Conservation (phyloP, 129 eudicot genomes). For the Tagetes patula region DNA sequence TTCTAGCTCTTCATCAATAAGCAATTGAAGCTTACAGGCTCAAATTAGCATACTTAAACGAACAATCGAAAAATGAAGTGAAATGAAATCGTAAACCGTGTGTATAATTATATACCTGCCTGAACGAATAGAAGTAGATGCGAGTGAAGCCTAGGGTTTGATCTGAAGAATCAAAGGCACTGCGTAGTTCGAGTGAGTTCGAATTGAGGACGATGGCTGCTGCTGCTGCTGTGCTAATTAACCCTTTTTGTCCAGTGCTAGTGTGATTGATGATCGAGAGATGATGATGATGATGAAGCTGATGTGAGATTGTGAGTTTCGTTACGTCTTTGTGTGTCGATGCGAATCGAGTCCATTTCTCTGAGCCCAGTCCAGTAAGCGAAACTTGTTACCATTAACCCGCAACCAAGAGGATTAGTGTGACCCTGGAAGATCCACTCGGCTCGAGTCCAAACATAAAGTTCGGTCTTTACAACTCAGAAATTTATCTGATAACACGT, state of each 20-base stretch:
- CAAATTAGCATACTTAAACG: conserved; percentile 10
- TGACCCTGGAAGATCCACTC: no score
- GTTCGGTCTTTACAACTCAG: no score
- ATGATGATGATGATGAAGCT: background rate
- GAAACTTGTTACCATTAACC: no score
- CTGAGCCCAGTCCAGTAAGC: background rate
- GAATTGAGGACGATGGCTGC: conserved; percentile 19
- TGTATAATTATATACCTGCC: conserved; percentile 1
- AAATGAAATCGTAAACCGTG: conserved; percentile 12
- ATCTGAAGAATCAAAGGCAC: conserved; percentile 20
- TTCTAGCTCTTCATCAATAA: background rate
- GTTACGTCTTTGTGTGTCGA: background rate
- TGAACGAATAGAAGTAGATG: conserved; percentile 18
- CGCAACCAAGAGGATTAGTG: no score
- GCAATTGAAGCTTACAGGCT: conserved; percentile 8
- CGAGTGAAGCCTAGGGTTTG: conserved; percentile 6
- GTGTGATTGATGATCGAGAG: background rate
- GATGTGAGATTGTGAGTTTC: background rate
- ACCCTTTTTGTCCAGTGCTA: conserved; percentile 18
- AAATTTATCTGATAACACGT: no score
- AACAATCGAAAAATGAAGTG: conserved; percentile 10
- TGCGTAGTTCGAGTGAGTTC: conserved; percentile 15
- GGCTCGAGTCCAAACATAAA: no score
- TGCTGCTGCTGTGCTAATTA: background rate
- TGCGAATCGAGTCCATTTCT: background rate